phyloP scores from a whole-genome alignment of 148 eudicot species.

The Vaccinium myrtillus region DNA sequence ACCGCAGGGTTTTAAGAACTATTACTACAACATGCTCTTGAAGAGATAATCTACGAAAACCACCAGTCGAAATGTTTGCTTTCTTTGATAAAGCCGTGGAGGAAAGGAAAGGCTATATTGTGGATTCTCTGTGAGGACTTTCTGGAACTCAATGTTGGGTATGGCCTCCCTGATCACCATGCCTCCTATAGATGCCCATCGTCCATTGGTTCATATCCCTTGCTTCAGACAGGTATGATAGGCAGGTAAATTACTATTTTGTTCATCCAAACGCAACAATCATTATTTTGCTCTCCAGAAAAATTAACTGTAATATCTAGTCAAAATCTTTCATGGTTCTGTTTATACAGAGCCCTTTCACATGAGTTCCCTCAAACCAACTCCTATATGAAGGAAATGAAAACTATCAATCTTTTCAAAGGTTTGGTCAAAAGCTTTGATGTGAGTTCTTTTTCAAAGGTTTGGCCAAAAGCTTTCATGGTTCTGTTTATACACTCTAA shows the following conservation, averaged over 20 bases:
- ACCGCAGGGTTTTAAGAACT: too few species aligned
- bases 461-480: not conserved
- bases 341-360: too few species aligned
- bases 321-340: not conserved
- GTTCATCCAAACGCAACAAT: not conserved
- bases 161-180: not conserved
- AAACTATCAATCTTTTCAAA: too few species aligned
- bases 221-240: not conserved
- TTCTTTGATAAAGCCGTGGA: not conserved
- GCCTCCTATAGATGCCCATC: not conserved
- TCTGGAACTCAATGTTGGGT: not conserved
- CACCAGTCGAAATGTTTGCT: not conserved
- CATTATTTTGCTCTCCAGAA: not conserved
- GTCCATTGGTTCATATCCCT: not conserved
- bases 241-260: not conserved
- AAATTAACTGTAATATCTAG: not conserved
- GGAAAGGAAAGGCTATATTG: not conserved
- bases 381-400: too few species aligned
- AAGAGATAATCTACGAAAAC: not conserved
- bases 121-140: not conserved
- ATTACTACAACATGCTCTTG: not conserved
- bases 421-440: too few species aligned
- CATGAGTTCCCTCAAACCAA: too few species aligned
- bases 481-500: slow-evolving; percentile 3
- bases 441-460: too few species aligned